Base-by-base conservation (phyloP, 805 yeast species). In the Candida jianshihensis region DNA sequence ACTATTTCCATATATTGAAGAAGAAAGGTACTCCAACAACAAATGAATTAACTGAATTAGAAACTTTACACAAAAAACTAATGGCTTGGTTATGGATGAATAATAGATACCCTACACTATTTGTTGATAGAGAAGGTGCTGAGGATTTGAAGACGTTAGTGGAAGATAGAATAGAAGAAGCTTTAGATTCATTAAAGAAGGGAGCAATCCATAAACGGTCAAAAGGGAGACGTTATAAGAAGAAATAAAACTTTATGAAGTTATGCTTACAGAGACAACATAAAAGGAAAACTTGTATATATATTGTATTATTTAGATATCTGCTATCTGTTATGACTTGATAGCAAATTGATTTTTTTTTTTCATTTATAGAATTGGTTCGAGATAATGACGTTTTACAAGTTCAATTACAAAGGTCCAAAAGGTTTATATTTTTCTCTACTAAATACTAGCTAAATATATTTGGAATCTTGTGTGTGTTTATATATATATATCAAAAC, bases 21-120 rank as follows among this genome's bases (percentile, higher is more conserved):
- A 31, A 11, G 22, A 7, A 21, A 21, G 4, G 8, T 18, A 14
- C 6, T 4, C 19, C 33, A 5, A 31, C 26, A 21, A 19, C 26
- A 15, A 21, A 38, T 15, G 32, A 38, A 8, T 38, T 66, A 15
- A 59, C 53, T 8, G 48, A 48, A 10, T 52, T 62, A 38, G 97
- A 88, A 53, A 68, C 70, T 5, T 61, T 81, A 40, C 95, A 88
- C 60, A 75, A 76, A 44, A 61, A 74, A 31, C 68, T 85, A 14
- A 70, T 78, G 46, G 60, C 84, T 6, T 90, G 75, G 52, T 63
- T 86, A 53, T 90, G 98, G 98, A 65, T 90, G 42, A 71, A 84
- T 37, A 89, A 85, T 55, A 66, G 97, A 50, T 90, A 81, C 65
- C 95, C 97, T 1, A 76, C 81, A 21, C 69, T 76, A 34, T 85